These are phyloP conservation scores for Exophiala dermatitidis DNA, from an alignment of 2,329 filamentous ascomycete species.

Conservation along the genomic window DNA sequence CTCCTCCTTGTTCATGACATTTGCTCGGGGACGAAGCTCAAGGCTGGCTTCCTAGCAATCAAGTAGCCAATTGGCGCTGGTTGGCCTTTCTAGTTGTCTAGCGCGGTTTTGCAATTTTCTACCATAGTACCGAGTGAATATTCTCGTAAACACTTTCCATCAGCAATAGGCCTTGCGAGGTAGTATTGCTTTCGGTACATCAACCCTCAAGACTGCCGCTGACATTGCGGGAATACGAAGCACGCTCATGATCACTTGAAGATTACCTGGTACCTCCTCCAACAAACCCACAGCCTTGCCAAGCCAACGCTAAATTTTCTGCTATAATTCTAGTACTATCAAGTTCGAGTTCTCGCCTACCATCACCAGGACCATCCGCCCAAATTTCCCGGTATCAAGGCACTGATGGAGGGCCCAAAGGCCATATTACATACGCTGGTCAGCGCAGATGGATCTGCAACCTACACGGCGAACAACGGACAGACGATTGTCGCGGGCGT, in stretches of 20 bases:
- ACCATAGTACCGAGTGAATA: too few species aligned
- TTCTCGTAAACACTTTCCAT: too few species aligned
- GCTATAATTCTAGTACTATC: background rate
- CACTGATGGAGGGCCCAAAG: conserved; percentile 12
- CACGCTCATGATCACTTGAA: background rate
- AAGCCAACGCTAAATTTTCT: background rate
- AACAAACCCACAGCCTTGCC: conserved; percentile 5
- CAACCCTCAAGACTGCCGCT: too few species aligned
- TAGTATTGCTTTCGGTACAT: too few species aligned
- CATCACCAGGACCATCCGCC: background rate
- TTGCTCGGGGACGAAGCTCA: too few species aligned
- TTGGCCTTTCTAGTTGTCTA: too few species aligned
- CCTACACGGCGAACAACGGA: conserved; percentile 48
- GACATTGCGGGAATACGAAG: background rate
- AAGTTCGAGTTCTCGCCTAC: background rate
- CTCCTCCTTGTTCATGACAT: too few species aligned
- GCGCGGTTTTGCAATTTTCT: too few species aligned
- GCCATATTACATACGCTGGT: conserved; percentile 19
- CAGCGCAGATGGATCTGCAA: conserved; percentile 24
- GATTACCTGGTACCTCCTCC: background rate
- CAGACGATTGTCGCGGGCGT: conserved; percentile 79
- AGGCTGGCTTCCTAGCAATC: too few species aligned
- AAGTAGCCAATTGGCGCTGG: too few species aligned
- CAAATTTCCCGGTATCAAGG: conserved; percentile 6
- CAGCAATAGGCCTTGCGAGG: too few species aligned